These are phyloP conservation scores for Globisporangium abappressorium DNA, from an alignment of 352 stramenopile species.

Conservation along the genomic window DNA sequence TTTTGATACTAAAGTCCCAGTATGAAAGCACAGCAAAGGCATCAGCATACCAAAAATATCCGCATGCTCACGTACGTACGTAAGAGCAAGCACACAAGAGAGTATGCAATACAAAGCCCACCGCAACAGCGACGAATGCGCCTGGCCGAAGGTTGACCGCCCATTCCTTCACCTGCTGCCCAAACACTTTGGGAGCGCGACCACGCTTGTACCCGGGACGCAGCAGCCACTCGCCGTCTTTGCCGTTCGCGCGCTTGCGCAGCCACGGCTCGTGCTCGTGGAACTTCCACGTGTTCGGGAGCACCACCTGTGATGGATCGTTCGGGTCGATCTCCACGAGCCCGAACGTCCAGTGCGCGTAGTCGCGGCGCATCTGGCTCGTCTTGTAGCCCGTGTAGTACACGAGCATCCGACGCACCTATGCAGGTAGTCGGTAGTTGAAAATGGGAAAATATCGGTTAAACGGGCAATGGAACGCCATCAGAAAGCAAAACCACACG, in stretches of 20 bases:
- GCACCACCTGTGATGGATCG: slow-evolving; percentile 46
- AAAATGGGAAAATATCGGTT: neutral
- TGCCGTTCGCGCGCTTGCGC: slow-evolving; percentile 54
- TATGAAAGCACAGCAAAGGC: neutral
- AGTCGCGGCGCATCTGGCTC: slow-evolving; percentile 55
- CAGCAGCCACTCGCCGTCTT: slow-evolving; percentile 72
- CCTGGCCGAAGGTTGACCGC: slow-evolving; percentile 45
- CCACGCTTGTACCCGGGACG: slow-evolving; percentile 41
- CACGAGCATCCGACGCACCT: slow-evolving; percentile 75
- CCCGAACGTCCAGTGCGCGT: slow-evolving; percentile 70
- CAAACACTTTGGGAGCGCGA: slow-evolving; percentile 48
- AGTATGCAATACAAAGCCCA: slow-evolving; percentile 26
- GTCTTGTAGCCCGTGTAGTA: slow-evolving; percentile 86
- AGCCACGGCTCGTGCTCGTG: slow-evolving; percentile 64
- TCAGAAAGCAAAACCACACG: neutral
- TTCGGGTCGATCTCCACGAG: slow-evolving; percentile 75
- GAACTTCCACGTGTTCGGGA: slow-evolving; percentile 81
- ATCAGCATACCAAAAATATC: slow-evolving; percentile 3
- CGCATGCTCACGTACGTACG: neutral
- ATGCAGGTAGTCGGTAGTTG: neutral
- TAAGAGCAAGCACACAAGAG: neutral
- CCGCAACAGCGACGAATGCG: slow-evolving; percentile 55
- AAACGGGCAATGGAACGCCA: neutral
- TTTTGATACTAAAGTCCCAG: slow-evolving; percentile 57
- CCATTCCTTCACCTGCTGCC: slow-evolving; percentile 60